Evolutionary conservation across 2,329 filamentous ascomycete species (phyloP).

Genomic region (Nemania sp.): DNA sequence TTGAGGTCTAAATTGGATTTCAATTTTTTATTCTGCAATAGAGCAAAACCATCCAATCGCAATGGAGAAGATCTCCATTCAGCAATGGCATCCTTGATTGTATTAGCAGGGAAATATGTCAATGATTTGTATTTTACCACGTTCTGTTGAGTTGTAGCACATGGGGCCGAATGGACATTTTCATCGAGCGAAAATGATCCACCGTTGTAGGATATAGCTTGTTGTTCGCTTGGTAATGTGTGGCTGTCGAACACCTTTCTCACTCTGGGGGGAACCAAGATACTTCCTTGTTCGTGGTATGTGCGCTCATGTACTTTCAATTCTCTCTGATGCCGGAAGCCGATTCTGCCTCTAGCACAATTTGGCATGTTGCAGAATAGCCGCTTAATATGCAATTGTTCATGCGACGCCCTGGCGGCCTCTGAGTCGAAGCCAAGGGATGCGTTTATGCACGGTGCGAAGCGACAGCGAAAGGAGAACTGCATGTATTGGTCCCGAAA

Average conservation of each 20-base stretch:
- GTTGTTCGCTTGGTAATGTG: background rate
- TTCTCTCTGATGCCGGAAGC: conserved; percentile 9
- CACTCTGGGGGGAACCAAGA: conserved; percentile 12
- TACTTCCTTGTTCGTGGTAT: conserved; percentile 14
- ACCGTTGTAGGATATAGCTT: background rate
- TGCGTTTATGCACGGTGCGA: conserved; percentile 9
- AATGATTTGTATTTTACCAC: conserved; percentile 3
- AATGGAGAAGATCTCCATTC: background rate
- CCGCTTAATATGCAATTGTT: conserved; percentile 12
- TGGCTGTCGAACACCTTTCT: background rate
- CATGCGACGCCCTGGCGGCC: conserved; percentile 3
- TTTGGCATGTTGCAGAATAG: conserved; percentile 14
- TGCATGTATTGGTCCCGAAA: conserved; percentile 9
- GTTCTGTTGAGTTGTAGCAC: background rate
- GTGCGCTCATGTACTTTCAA: conserved; percentile 5
- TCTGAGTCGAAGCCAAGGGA: conserved; percentile 16
- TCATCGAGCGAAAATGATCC: background rate
- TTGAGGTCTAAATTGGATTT: conserved; percentile 8
- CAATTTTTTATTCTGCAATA: conserved; percentile 1
- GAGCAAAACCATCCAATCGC: background rate
- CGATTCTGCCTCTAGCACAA: conserved; percentile 12
- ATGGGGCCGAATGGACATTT: background rate
- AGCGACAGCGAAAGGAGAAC: conserved; percentile 13
- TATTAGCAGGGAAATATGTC: background rate
- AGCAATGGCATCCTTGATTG: background rate